These are phyloP conservation scores for Closterium sp. DNA, from an alignment of 139 green algal species.

Conservation along the genomic window DNA sequence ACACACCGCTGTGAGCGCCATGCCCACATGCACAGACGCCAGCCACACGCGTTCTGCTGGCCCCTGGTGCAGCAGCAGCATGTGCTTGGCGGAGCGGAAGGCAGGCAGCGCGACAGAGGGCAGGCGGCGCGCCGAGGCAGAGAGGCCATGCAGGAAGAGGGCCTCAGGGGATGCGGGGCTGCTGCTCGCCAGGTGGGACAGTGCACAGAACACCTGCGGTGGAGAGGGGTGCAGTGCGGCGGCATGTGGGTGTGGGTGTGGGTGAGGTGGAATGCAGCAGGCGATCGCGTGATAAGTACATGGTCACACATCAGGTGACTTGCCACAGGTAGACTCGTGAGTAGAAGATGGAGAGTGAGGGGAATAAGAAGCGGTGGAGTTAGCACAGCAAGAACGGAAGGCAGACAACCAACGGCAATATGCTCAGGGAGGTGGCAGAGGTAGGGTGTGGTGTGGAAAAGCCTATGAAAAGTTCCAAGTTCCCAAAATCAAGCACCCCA, in stretches of 20 bases:
- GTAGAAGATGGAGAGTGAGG: too few species aligned
- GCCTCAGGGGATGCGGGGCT: not conserved
- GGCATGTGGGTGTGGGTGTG: too few species aligned
- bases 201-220: not conserved
- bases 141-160: not conserved
- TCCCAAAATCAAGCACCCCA: too few species aligned
- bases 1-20: not conserved
- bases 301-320: not conserved
- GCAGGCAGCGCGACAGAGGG: not conserved
- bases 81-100: not conserved
- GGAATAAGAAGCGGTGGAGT: too few species aligned
- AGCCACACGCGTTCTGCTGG: not conserved
- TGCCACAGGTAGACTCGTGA: not conserved
- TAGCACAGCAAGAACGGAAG: too few species aligned
- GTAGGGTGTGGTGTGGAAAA: too few species aligned
- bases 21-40: not conserved
- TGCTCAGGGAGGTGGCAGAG: too few species aligned
- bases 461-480: too few species aligned
- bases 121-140: not conserved
- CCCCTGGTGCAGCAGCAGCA: not conserved
- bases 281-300: not conserved
- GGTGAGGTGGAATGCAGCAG: not conserved
- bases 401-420: too few species aligned
- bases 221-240: not conserved
- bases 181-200: not conserved